Evolutionary conservation across 257 asterid species (phyloP).

Genomic region (Primulina huaijiensis): DNA sequence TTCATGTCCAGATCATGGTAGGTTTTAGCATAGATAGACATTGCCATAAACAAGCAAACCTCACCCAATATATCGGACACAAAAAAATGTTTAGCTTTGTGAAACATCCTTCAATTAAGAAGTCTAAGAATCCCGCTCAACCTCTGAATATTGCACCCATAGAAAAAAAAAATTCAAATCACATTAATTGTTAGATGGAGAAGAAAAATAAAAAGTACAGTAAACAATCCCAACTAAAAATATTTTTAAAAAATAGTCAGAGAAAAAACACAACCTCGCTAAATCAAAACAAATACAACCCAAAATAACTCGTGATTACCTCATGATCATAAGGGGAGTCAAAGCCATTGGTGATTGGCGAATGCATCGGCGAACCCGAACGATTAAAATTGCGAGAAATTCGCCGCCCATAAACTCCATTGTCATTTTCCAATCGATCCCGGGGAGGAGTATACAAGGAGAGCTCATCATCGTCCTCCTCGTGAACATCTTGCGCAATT

Average conservation of each 20-base stretch:
- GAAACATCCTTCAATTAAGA: background rate
- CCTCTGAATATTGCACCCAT: background rate
- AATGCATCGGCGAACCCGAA: slow-evolving; percentile 54
- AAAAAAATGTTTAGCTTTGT: background rate
- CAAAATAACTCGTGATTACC: slow-evolving; percentile 35
- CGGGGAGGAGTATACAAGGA: slow-evolving; percentile 49
- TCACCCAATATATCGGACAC: background rate
- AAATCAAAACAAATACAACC: slow-evolving; percentile 22
- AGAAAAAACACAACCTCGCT: background rate
- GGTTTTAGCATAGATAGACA: background rate
- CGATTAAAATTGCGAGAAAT: slow-evolving; percentile 47
- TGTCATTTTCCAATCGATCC: slow-evolving; percentile 39
- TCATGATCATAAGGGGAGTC: slow-evolving; percentile 52
- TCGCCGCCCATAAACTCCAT: slow-evolving; percentile 55
- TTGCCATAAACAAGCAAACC: background rate
- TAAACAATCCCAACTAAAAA: background rate
- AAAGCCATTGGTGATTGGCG: slow-evolving; percentile 66
- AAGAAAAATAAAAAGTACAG: too few species aligned
- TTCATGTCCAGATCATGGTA: background rate
- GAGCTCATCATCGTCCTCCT: slow-evolving; percentile 60
- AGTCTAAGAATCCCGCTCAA: background rate
- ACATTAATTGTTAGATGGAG: background rate
- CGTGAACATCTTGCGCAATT: slow-evolving; percentile 84
- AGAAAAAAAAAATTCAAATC: background rate
- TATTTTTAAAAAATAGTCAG: background rate